Base-by-base conservation (phyloP, 495 filamentous ascomycete species). In the Hypoxylon perforatum region DNA sequence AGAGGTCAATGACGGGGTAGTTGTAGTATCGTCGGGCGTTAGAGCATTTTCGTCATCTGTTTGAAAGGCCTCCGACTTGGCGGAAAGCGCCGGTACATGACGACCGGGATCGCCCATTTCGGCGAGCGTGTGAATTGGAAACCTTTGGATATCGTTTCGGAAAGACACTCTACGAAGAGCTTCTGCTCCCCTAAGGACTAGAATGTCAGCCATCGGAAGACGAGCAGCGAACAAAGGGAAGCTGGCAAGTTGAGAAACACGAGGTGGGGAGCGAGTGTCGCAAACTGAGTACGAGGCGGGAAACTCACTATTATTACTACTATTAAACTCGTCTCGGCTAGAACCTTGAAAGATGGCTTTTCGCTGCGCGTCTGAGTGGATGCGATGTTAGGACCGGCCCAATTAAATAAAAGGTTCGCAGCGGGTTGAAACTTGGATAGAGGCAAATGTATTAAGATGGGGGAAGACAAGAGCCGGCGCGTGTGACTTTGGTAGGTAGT, bases 31-130 rank as follows among this genome's bases (percentile, higher is more conserved):
- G 14, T 81, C 79, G 22, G 80, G 81, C 2, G 80, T 83, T 47
- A 79, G 61, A 53, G 78, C 55, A 3, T 64, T 70, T 14, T 83
- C 81, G 63, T 78, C 76, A 65, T 83, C 80, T 17, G 79, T 82
- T 41, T 76, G 77, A 10, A 70, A 63, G 35, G 70, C 74, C 38
- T 82, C 80, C 46, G 78, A 82, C 49, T 71, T 81, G 61, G 67
- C 63, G 46, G 66, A 61, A 14, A 72, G 67, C 23, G 69, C 63
- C 15, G 73, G 58, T 46, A 76, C 60, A 25, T 66, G 64, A 14
- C 72, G 72, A 45, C 61, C 67, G 35, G 81, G 75, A 54, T 80
- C 79, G 42, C 77, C 80, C 84, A 87, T 84, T 46, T 77, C 76
- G 72, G 71, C 68, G 25, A 82, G 68, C 21, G 79, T 76, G 18